Evolutionary conservation across 306 rosid genomes (phyloP).

Genomic region (Castanea crenata): DNA sequence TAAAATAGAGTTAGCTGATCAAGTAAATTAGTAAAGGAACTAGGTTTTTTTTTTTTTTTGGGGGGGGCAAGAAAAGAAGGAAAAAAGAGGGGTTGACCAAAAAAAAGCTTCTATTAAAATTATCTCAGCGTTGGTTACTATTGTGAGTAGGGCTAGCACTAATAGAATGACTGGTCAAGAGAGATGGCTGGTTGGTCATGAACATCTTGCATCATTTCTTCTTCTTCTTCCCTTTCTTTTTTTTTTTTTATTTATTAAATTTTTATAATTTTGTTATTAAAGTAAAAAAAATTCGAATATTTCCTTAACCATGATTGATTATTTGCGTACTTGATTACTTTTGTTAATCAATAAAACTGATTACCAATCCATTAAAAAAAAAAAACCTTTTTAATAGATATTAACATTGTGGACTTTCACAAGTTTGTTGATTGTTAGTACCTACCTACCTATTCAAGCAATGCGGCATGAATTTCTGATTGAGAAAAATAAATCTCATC

Average conservation of each 20-base stretch:
- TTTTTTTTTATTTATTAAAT: no score
- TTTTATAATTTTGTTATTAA: no score
- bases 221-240: no score
- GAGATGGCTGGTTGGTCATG: background rate
- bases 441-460: no score
- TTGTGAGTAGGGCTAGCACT: background rate
- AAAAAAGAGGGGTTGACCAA: background rate
- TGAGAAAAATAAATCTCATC: background rate
- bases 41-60: background rate
- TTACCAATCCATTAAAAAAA: no score
- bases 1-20: background rate
- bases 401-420: background rate
- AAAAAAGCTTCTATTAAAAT: background rate
- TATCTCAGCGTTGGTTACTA: background rate
- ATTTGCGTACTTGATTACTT: background rate
- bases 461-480: background rate
- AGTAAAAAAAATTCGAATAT: no score
- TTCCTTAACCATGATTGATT: background rate
- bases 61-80: no score
- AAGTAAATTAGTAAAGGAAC: background rate
- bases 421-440: background rate
- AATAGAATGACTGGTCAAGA: background rate
- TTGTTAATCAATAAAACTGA: no score
- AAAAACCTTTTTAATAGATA: background rate
- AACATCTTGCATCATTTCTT: background rate